Percentiles rank a stretch among this genome's conserved stretches.
Conservation (phyloP, 169 alveolate species). For the Amoebophrya sp. region DNA sequence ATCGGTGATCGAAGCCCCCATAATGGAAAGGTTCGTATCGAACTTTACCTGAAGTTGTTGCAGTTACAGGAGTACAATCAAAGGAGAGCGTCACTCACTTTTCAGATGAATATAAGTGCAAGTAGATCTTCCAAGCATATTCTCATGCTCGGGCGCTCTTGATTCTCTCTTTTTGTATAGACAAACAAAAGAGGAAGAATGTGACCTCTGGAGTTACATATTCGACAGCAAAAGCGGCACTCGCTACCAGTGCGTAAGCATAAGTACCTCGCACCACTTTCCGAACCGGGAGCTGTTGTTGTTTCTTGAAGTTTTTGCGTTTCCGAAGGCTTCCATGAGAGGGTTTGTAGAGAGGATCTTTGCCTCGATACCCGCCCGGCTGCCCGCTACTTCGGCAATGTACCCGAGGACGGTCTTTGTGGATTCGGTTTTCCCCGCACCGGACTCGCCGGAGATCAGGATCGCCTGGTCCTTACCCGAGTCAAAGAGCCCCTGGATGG, state of each 20-base stretch:
- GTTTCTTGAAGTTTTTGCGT: conserved; percentile 93
- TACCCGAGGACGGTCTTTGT: conserved; percentile 79
- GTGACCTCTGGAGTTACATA: too few relatives aligned
- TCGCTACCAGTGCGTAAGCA: too few relatives aligned
- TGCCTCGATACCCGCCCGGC: conserved; percentile 13
- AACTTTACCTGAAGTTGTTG: conserved; percentile 35
- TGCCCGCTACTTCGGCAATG: conserved; percentile 38
- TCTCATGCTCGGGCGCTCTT: too few relatives aligned
- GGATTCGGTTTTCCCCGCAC: conserved; percentile 98
- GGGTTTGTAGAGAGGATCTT: conserved; percentile 74
- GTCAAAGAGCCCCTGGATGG: neutral
- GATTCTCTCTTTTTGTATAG: too few relatives aligned
- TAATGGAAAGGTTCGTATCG: conserved; percentile 61
- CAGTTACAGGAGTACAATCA: too few relatives aligned
- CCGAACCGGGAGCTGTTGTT: conserved; percentile 84
- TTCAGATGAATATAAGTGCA: too few relatives aligned
- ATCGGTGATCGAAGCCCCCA: conserved; percentile 85
- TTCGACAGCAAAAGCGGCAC: too few relatives aligned
- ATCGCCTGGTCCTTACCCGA: conserved; percentile 68
- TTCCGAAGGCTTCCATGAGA: conserved; percentile 94
- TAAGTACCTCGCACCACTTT: conserved; percentile 39
- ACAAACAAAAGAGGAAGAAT: too few relatives aligned
- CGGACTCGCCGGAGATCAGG: conserved; percentile 95
- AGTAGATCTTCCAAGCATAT: too few relatives aligned
- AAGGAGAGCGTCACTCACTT: too few relatives aligned